Evolutionary conservation across 164 flowering plant species (phyloP).

Genomic region (Warburgia ugandensis): DNA sequence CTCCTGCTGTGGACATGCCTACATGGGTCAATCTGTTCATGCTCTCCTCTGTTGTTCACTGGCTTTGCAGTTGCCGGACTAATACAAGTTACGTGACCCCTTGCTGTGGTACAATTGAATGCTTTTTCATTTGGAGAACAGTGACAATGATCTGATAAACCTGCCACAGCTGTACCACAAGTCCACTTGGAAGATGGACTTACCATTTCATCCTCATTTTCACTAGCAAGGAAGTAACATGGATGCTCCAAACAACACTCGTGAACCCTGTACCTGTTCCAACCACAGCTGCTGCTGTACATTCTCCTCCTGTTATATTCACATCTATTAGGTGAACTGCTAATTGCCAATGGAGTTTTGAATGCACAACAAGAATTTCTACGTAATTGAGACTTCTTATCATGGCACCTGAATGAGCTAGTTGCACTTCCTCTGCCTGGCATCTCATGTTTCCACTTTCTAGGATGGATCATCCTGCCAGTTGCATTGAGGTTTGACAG

Average conservation of each 20-base stretch:
- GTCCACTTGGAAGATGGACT: background rate
- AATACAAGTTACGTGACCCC: background rate
- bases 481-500: background rate
- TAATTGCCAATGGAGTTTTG: no score
- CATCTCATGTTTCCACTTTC: background rate
- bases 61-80: background rate
- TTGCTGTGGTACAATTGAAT: background rate
- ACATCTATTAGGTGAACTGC: slow-evolving; percentile 7
- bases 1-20: background rate
- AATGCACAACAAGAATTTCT: background rate
- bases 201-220: slow-evolving; percentile 10
- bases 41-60: background rate
- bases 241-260: slow-evolving; percentile 19
- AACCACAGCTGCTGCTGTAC: background rate
- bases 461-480: background rate
- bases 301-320: slow-evolving; percentile 3
- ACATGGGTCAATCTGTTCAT: background rate
- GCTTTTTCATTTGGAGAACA: background rate
- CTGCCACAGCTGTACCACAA: background rate
- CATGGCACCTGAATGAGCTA: background rate
- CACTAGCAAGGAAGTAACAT: slow-evolving; percentile 16
- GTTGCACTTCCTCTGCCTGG: background rate
- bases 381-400: background rate
- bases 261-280: slow-evolving; percentile 1
- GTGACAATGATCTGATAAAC: background rate